A percentile compares a stretch with the other conserved stretches of the same genome.
phyloP scores from a whole-genome alignment of 2,329 filamentous ascomycete species.

The Aschersonia sp. region DNA sequence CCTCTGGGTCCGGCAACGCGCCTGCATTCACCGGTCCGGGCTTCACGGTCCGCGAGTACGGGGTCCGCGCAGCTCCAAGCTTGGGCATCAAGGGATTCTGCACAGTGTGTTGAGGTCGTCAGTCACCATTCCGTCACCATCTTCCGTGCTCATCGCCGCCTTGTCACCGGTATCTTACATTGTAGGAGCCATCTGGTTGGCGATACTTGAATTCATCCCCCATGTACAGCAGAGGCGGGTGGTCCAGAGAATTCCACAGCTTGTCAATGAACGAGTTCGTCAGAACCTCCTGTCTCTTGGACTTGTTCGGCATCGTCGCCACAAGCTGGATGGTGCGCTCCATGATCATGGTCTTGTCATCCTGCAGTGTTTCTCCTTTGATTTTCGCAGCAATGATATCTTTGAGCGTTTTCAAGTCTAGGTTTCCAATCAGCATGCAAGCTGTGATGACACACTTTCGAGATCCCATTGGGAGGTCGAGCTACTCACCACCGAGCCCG shows the following conservation, averaged over 20 bases:
- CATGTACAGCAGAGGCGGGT: conserved; percentile 54
- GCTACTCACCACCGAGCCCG: conserved; percentile 25
- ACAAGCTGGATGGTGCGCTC: conserved; percentile 59
- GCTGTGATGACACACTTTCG: not conserved
- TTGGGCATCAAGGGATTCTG: conserved; percentile 50
- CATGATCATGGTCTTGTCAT: conserved; percentile 70
- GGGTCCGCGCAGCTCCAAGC: conserved; percentile 51
- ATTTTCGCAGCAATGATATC: conserved; percentile 46
- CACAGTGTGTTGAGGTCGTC: not conserved
- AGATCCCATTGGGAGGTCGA: not conserved
- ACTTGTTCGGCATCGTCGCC: conserved; percentile 46
- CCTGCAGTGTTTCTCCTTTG: conserved; percentile 45
- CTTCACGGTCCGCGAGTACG: conserved; percentile 51
- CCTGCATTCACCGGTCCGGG: conserved; percentile 44
- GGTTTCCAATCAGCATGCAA: conserved; percentile 7
- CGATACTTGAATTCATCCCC: conserved; percentile 51
- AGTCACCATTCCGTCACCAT: not conserved
- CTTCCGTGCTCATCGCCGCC: not conserved
- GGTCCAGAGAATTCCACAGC: conserved; percentile 58
- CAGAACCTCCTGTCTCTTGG: conserved; percentile 44
- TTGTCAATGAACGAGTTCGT: conserved; percentile 54
- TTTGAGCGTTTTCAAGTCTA: conserved; percentile 48
- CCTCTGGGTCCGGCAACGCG: conserved; percentile 50
- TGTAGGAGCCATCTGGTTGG: conserved; percentile 55
- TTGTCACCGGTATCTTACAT: conserved; percentile 23